Percentiles rank a stretch among this genome's conserved stretches.
These are phyloP conservation scores for Penicillium crystallinum DNA, from an alignment of 495 filamentous ascomycete genomes.

Conservation along the genomic window DNA sequence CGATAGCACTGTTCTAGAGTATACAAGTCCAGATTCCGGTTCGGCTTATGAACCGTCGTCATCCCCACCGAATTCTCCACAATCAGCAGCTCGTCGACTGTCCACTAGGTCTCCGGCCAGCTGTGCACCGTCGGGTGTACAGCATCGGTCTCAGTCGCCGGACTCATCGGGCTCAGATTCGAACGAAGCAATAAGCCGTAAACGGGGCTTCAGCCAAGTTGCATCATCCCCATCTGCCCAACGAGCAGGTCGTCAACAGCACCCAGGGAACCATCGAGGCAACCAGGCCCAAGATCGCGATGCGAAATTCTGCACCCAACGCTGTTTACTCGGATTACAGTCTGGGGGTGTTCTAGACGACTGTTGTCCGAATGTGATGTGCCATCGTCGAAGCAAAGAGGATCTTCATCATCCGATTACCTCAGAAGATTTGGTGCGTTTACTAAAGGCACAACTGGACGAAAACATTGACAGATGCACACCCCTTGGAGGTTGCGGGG, in stretches of 20 bases:
- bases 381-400: constrained; percentile 21
- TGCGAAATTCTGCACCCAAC: constrained; percentile 40
- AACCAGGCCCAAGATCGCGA: constrained; percentile 1
- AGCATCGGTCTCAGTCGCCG: constrained; percentile 5
- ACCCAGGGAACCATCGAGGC: constrained; percentile 4
- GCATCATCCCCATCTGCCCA: constrained; percentile 9
- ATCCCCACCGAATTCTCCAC: constrained; percentile 9
- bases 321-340: constrained; percentile 42
- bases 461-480: constrained; percentile 24
- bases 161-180: constrained; percentile 20
- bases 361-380: constrained; percentile 37
- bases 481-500: constrained; percentile 16
- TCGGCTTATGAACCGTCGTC: constrained; percentile 22
- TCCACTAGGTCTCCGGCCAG: constrained; percentile 16
- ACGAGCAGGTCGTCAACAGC: constrained; percentile 12
- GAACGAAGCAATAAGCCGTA: constrained; percentile 19
- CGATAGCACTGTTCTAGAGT: constrained; percentile 11
- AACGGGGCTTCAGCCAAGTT: constrained; percentile 26
- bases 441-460: constrained; percentile 24
- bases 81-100: constrained; percentile 14
- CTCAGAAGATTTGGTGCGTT: constrained; percentile 3
- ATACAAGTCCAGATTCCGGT: constrained; percentile 12
- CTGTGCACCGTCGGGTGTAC: constrained; percentile 11
- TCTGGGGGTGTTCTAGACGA: constrained; percentile 28
- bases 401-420: constrained; percentile 17